Conservation (phyloP, 495 filamentous ascomycete genomes). For the Penicillium cinerascens region DNA sequence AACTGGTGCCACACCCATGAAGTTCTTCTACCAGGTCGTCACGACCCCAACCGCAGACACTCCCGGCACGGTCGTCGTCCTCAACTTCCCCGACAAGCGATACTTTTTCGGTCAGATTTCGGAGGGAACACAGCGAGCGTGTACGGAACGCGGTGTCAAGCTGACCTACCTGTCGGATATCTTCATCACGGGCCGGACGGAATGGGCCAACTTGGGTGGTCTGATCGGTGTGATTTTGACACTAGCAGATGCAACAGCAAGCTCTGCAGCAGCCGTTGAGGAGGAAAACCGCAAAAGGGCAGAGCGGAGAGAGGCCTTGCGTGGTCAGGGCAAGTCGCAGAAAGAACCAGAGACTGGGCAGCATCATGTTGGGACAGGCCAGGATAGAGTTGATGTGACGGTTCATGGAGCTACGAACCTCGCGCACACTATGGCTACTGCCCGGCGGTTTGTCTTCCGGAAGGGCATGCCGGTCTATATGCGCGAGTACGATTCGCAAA, state of each 20-base stretch:
- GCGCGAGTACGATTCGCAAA: conserved; percentile 58
- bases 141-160: conserved; percentile 58
- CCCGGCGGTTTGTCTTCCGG: conserved; percentile 85
- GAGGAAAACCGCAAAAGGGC: conserved; percentile 31
- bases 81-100: conserved; percentile 74
- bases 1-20: conserved; percentile 51
- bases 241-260: conserved; percentile 60
- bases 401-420: conserved; percentile 78
- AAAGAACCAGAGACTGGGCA: conserved; percentile 4
- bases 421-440: conserved; percentile 71
- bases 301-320: conserved; percentile 11
- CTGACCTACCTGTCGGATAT: conserved; percentile 63
- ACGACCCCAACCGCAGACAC: conserved; percentile 89
- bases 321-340: conserved; percentile 15
- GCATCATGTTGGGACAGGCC: background rate
- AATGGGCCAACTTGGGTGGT: conserved; percentile 76
- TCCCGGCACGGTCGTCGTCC: conserved; percentile 67
- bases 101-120: conserved; percentile 84
- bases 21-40: conserved; percentile 65
- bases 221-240: conserved; percentile 80
- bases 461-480: conserved; percentile 68
- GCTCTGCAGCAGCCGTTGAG: conserved; percentile 27
- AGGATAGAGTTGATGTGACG: conserved; percentile 41
- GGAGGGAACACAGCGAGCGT: conserved; percentile 82
- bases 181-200: conserved; percentile 73